Base-by-base conservation (phyloP, 805 yeast species). In the Zygosaccharomyces bailii region DNA sequence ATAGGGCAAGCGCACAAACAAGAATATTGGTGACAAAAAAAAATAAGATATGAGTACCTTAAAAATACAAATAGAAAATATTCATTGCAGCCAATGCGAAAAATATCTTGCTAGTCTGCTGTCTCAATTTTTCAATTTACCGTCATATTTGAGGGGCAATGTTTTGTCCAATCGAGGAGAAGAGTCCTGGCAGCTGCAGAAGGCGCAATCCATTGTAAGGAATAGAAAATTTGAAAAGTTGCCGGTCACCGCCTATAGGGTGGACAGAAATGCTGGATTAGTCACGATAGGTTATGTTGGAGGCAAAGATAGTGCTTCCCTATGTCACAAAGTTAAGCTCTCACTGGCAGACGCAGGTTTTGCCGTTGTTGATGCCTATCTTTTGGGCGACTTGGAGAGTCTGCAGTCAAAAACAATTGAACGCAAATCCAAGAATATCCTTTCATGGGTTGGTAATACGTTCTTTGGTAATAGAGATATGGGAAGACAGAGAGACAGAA, bases 81-180 rank as follows among this genome's bases (percentile, higher is more conserved):
- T 80, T 30, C 85, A 80, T 55, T 80, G 86, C 54, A 65, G 63
- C 2, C 74, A 73, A 30, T 80, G 86, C 54, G 75, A 71, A 47
- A 50, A 50, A 2, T 58, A 70, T 9, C 66, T 80, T 16, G 50
- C 52, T 13, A 43, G 51, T 5, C 47, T 61, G 1, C 45, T 76
- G 10, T 37, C 61, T 3, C 52, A 57, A 36, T 52, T 53, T 36
- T 53, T 56, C 32, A 30, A 25, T 3, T 19, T 44, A 13, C 39
- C 40, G n/a, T 14, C 11, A 14, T 16, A 36, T 36, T 5, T 16
- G 4, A n/a, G 14, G 13, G 13, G 13, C 3, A 6, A 16, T n/a
- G 13, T 8, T 2, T 7, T n/a, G 14, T 8, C 11, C 16, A n/a
- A 3, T 27, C 7, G 4, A 7, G 31, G 13, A 24, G 16, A 31